Evolutionary conservation across 352 stramenopile genomes (phyloP).

Genomic region (Globisporangium splendens): DNA sequence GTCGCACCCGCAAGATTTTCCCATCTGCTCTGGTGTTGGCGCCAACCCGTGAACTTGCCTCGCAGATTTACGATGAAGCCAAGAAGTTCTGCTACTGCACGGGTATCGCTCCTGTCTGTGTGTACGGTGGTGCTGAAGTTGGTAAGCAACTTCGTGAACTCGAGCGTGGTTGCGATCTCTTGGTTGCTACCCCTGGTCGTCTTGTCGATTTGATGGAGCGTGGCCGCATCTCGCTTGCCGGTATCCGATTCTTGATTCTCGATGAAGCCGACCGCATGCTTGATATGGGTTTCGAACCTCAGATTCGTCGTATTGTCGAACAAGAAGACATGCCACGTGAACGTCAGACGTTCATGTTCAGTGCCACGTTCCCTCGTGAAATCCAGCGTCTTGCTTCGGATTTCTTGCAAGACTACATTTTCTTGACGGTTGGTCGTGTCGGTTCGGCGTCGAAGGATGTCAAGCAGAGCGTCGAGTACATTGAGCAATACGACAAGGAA

Average conservation of each 20-base stretch:
- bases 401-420: conserved; percentile 99
- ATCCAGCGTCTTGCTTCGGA: conserved; percentile 96
- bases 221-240: conserved; percentile 86
- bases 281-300: conserved; percentile 99
- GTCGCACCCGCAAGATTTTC: conserved; percentile 84
- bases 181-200: conserved; percentile 96
- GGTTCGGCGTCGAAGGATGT: conserved; percentile 97
- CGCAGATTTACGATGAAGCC: conserved; percentile 95
- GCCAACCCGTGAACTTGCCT: conserved; percentile 93
- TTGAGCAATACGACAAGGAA: conserved; percentile 97
- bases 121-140: conserved; percentile 94
- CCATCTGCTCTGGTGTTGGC: conserved; percentile 92
- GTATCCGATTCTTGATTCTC: conserved; percentile 95
- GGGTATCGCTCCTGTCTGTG: conserved; percentile 91
- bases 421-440: conserved; percentile 98
- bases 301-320: conserved; percentile 99
- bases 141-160: conserved; percentile 83
- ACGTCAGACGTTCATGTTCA: conserved; percentile 99
- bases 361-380: conserved; percentile 97
- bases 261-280: conserved; percentile 99
- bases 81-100: conserved; percentile 97
- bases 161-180: conserved; percentile 93
- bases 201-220: conserved; percentile 97
- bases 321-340: conserved; percentile 96
- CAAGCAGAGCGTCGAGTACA: conserved; percentile 96